These are phyloP conservation scores for Clonostachys rhizophaga DNA, from an alignment of 2,329 filamentous ascomycete genomes.

Conservation along the genomic window DNA sequence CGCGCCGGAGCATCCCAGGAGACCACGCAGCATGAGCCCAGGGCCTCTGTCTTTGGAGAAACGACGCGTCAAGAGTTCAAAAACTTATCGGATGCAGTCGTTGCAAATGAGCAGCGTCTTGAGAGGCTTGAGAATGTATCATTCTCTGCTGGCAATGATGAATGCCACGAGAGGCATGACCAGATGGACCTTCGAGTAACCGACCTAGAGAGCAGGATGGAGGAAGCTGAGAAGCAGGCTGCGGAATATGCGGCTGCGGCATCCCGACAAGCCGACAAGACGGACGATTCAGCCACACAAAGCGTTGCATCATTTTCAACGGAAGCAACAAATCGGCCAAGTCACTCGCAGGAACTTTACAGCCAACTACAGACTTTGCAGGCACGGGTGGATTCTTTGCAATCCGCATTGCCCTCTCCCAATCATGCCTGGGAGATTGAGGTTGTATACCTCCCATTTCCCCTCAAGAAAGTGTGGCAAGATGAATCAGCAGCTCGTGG, in stretches of 20 bases:
- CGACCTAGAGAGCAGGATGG: slow-evolving; percentile 62
- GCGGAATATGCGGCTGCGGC: slow-evolving; percentile 37
- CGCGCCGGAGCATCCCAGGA: background rate
- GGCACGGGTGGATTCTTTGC: slow-evolving; percentile 48
- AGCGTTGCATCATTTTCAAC: slow-evolving; percentile 42
- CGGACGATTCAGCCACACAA: slow-evolving; percentile 35
- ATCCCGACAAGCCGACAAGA: slow-evolving; percentile 25
- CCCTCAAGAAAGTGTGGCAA: slow-evolving; percentile 51
- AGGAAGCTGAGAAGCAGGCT: slow-evolving; percentile 52
- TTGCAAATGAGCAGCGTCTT: slow-evolving; percentile 59
- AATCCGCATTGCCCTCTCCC: slow-evolving; percentile 57
- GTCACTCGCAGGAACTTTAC: slow-evolving; percentile 39
- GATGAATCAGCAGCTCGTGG: slow-evolving; percentile 26
- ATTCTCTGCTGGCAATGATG: slow-evolving; percentile 64
- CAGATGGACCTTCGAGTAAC: slow-evolving; percentile 61
- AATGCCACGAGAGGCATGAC: slow-evolving; percentile 65
- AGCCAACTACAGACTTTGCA: slow-evolving; percentile 45
- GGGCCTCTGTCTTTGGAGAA: slow-evolving; percentile 8
- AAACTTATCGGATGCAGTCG: slow-evolving; percentile 46
- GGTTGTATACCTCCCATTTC: slow-evolving; percentile 71
- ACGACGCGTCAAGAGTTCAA: slow-evolving; percentile 30
- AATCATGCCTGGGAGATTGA: slow-evolving; percentile 68
- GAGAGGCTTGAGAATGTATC: slow-evolving; percentile 67
- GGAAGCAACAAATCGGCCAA: slow-evolving; percentile 29
- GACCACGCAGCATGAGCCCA: slow-evolving; percentile 18